Evolutionary conservation across 31 red algal genomes (phyloP).

Genomic region (Odonthalia washingtoniensis): DNA sequence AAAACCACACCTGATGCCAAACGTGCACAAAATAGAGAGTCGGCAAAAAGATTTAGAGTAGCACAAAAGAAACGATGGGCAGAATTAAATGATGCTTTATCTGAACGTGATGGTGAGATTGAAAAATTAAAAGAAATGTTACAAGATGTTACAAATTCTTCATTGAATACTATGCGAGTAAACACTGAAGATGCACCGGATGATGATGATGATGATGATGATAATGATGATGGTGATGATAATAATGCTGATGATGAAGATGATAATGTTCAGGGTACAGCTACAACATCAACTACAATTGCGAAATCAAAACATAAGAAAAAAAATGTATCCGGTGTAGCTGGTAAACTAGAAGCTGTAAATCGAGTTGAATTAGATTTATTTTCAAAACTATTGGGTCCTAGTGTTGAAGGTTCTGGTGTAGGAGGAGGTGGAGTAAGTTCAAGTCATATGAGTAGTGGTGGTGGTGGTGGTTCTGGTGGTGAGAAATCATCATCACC

Average conservation of each 20-base stretch:
- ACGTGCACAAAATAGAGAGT: slow-evolving; percentile 78
- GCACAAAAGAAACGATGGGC: slow-evolving; percentile 74
- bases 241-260: too few species aligned
- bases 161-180: slow-evolving; percentile 3
- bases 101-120: slow-evolving; percentile 49
- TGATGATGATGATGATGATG: not conserved
- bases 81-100: slow-evolving; percentile 56
- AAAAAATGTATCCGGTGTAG: not conserved
- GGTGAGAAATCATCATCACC: not conserved
- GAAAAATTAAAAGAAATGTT: slow-evolving; percentile 45
- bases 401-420: not conserved
- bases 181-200: not conserved
- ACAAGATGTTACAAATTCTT: slow-evolving; percentile 47
- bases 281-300: not conserved
- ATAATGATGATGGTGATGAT: not conserved
- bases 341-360: slow-evolving; percentile 23
- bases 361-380: slow-evolving; percentile 40
- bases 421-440: not conserved
- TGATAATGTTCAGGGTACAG: not conserved
- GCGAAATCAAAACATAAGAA: not conserved
- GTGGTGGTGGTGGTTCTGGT: not conserved
- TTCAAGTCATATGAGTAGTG: not conserved
- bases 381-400: slow-evolving; percentile 47
- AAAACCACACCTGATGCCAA: slow-evolving; percentile 74
- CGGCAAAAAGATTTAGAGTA: slow-evolving; percentile 72